phyloP scores from a whole-genome alignment of 257 asterid species.

The Rubia yunnanensis region DNA sequence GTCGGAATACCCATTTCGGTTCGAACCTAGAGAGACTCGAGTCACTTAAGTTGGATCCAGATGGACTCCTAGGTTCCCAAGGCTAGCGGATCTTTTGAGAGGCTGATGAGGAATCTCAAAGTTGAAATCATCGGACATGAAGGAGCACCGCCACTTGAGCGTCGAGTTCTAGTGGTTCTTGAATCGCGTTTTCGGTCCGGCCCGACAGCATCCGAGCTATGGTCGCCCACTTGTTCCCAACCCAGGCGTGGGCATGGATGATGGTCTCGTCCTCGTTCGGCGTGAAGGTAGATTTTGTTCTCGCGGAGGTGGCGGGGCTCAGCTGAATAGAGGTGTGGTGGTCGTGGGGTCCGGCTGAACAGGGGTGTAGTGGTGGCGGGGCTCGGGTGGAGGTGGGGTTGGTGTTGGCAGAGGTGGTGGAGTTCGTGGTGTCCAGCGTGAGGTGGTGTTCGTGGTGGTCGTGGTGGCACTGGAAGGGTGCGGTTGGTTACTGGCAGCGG shows the following conservation, averaged over 20 bases:
- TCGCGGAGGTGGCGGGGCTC: no score
- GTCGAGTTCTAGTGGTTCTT: conserved; percentile 90
- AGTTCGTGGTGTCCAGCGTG: no score
- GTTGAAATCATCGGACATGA: conserved; percentile 62
- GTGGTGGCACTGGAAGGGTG: no score
- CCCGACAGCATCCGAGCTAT: conserved; percentile 65
- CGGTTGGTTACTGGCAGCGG: no score
- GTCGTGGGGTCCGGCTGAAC: no score
- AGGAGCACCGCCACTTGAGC: conserved; percentile 56
- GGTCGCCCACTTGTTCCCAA: conserved; percentile 76
- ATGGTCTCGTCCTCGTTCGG: conserved; percentile 61
- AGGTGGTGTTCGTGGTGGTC: no score
- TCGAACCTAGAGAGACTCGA: conserved; percentile 38
- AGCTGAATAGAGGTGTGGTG: no score
- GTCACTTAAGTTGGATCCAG: conserved; percentile 60
- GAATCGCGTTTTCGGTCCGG: conserved; percentile 75
- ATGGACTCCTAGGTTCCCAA: conserved; percentile 66
- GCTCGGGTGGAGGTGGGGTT: no score
- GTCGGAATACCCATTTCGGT: conserved; percentile 35
- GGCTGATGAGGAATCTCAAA: conserved; percentile 50
- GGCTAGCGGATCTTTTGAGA: conserved; percentile 56
- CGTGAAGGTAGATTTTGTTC: no score
- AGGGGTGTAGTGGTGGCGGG: no score
- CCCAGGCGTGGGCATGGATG: conserved; percentile 55
- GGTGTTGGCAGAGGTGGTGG: no score